phyloP scores from a whole-genome alignment of 169 alveolate species.

The Amoebophrya sp. region DNA sequence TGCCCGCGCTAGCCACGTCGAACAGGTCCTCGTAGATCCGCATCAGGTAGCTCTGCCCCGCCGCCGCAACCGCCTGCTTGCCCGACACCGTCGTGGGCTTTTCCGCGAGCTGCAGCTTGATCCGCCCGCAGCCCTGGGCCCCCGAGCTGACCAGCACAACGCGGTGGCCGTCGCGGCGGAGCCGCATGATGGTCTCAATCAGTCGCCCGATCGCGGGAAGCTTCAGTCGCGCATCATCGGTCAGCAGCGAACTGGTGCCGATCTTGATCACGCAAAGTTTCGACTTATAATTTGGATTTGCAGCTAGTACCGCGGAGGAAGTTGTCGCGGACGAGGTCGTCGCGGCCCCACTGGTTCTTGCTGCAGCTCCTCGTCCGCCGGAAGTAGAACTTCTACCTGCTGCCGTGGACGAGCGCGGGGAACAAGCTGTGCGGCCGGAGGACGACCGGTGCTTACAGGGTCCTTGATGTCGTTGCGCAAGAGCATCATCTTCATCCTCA shows the following conservation, averaged over 20 bases:
- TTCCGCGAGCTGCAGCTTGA: slow-evolving; percentile 47
- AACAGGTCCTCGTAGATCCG: slow-evolving; percentile 54
- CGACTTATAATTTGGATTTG: too few relatives aligned
- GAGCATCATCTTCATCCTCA: too few relatives aligned
- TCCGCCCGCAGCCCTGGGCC: slow-evolving; percentile 51
- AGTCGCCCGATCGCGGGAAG: slow-evolving; percentile 50
- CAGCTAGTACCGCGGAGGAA: too few relatives aligned
- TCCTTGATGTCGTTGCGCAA: too few relatives aligned
- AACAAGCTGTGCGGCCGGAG: too few relatives aligned
- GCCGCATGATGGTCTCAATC: slow-evolving; percentile 44
- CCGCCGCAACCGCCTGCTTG: slow-evolving; percentile 55
- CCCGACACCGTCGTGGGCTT: slow-evolving; percentile 41
- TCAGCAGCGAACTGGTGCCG: slow-evolving; percentile 51
- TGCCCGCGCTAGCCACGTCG: slow-evolving; percentile 36
- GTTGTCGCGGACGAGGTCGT: too few relatives aligned
- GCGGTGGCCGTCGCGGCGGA: slow-evolving; percentile 44
- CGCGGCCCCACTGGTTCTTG: too few relatives aligned
- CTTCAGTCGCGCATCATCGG: slow-evolving; percentile 39
- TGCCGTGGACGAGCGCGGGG: too few relatives aligned
- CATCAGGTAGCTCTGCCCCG: slow-evolving; percentile 51
- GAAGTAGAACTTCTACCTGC: too few relatives aligned
- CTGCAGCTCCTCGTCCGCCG: too few relatives aligned
- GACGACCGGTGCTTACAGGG: too few relatives aligned
- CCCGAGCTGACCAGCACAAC: slow-evolving; percentile 53
- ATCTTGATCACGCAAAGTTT: slow-evolving; percentile 41